Evolutionary conservation across 2,329 filamentous ascomycete genomes (phyloP), one percentile per base, ranked within the genome.

Genomic region (Botrytis tulipae): DNA sequence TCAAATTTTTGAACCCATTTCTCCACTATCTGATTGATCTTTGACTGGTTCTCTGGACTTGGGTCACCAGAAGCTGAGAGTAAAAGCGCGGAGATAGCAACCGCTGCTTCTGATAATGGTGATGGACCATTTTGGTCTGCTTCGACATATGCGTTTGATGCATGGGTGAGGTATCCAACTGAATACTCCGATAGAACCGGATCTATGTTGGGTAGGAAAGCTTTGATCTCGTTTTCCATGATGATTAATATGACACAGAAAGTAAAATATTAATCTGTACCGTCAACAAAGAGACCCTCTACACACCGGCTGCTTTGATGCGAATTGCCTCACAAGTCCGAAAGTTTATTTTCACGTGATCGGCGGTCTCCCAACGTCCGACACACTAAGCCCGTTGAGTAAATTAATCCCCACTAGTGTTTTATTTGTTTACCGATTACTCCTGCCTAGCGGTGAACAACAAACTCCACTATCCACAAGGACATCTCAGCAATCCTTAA

Each of bases 111-210:
- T 75, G 89, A 88, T 74, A 99, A 86, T 18, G 95, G 95, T 6
- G 93, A 93, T 73, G 87, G 84, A n/a, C 85, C 90, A 76, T 88
- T 86, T 57, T 88, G 81, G 76, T 97, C 94, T 70, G 88, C 86
- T 76, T 97, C 94, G 70, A 90, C 87, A 86, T 93, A 97, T 70
- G 92, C 87, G 77, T 91, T 95, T 66, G 95, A 96, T 67, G 96
- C 96, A 86, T 99, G 95, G 80, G 91, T 94, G 78, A 99, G 87
- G 82, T 98, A 99, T 73, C 96, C 96, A 77, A 94, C 93, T 61
- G 94, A 96, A 84, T 97, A 98, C 84, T 97, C 93, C 67, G 94
- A 95, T 78, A 98, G 86, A 76, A 97, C 88, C 74, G 92, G 93
- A 84, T 98, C 95, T 78, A 98, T 93, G 81, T 92, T 92, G 75